Conservation (phyloP, 2,329 filamentous ascomycete genomes). For the Fusarium nematophilum region DNA sequence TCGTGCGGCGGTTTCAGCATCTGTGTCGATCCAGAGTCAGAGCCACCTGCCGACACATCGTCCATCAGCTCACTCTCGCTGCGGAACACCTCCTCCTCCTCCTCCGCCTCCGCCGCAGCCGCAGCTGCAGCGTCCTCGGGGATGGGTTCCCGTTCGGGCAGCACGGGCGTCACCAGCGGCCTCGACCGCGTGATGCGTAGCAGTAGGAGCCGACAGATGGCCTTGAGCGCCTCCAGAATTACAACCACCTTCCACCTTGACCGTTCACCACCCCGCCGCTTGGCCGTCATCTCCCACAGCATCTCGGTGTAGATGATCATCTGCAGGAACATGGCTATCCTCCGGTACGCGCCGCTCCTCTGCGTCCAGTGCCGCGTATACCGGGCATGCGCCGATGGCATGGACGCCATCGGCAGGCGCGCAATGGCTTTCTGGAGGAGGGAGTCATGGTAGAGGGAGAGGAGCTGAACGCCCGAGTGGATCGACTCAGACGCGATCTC, state of each 20-base stretch:
- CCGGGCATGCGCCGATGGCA: conserved; percentile 69
- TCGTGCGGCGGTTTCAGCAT: conserved; percentile 53
- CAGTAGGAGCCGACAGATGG: conserved; percentile 82
- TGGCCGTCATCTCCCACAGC: conserved; percentile 97
- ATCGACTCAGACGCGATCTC: conserved; percentile 95
- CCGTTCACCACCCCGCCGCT: conserved; percentile 82
- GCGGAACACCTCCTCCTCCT: conserved; percentile 52
- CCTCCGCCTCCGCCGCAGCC: too few species aligned
- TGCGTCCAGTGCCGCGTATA: conserved; percentile 76
- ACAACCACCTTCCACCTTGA: conserved; percentile 89
- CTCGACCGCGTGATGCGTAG: conserved; percentile 85
- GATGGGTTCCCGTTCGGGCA: conserved; percentile 87
- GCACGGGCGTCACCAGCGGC: conserved; percentile 82
- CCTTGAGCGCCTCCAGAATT: conserved; percentile 86
- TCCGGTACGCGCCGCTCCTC: conserved; percentile 77
- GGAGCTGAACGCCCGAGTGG: conserved; percentile 87
- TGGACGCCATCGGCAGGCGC: conserved; percentile 64
- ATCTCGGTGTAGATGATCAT: conserved; percentile 95
- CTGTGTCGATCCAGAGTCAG: conserved; percentile 33
- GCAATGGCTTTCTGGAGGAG: conserved; percentile 77
- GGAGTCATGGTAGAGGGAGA: conserved; percentile 92
- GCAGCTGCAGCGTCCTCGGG: conserved; percentile 68
- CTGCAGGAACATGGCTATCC: conserved; percentile 84
- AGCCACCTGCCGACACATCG: conserved; percentile 51
- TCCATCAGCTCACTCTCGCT: conserved; percentile 58